These are phyloP conservation scores for Drechslerella coelobrocha DNA, from an alignment of 2,329 filamentous ascomycete genomes.

Conservation along the genomic window DNA sequence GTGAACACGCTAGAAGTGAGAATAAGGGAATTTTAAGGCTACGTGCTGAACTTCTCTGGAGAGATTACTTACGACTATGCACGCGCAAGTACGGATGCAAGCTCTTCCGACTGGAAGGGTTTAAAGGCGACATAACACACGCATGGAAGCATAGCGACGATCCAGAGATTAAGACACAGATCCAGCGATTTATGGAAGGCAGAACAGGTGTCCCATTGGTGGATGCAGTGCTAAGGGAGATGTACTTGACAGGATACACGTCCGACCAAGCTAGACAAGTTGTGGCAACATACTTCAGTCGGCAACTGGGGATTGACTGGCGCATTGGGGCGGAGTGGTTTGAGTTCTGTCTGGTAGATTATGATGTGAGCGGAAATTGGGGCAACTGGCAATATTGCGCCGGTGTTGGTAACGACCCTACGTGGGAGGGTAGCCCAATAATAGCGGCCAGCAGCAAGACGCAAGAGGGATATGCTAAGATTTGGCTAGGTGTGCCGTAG, in stretches of 20 bases:
- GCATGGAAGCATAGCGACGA: constrained; percentile 61
- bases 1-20: constrained; percentile 73
- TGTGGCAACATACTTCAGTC: constrained; percentile 75
- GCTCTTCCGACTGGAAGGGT: constrained; percentile 72
- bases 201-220: constrained; percentile 78
- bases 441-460: background rate
- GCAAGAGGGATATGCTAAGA: constrained; percentile 15
- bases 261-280: constrained; percentile 79
- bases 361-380: constrained; percentile 79
- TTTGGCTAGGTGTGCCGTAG: constrained; percentile 2
- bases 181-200: constrained; percentile 60
- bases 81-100: constrained; percentile 71
- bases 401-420: constrained; percentile 27
- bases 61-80: constrained; percentile 81
- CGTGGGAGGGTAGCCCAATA: constrained; percentile 6
- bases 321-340: constrained; percentile 83
- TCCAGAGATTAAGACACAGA: constrained; percentile 53
- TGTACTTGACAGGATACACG: constrained; percentile 78
- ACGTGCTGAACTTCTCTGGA: constrained; percentile 76
- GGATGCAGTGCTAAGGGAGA: constrained; percentile 76
- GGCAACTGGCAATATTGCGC: constrained; percentile 74
- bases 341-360: constrained; percentile 75
- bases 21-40: constrained; percentile 74
- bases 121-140: constrained; percentile 63
- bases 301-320: constrained; percentile 79